Conservation (phyloP, 2,329 filamentous ascomycete species). For the Arthrobotrys megalospora region DNA sequence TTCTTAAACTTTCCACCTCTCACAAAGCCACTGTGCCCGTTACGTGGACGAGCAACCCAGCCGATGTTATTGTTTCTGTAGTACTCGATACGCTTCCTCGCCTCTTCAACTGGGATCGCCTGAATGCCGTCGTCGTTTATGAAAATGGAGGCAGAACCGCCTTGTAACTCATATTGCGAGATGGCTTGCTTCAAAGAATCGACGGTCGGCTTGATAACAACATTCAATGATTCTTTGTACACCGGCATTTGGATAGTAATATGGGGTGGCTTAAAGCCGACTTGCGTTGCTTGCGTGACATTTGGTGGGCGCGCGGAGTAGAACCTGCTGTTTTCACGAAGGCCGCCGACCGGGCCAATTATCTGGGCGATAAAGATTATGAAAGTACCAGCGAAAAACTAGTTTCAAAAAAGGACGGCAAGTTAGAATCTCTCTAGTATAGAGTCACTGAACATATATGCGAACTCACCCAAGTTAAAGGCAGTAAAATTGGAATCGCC, state of each 20-base stretch:
- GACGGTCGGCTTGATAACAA: conserved; percentile 73
- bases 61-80: conserved; percentile 56
- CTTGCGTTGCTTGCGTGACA: conserved; percentile 64
- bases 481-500: conserved; percentile 42
- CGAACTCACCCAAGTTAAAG: conserved; percentile 43
- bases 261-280: conserved; percentile 67
- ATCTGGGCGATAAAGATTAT: conserved; percentile 66
- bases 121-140: conserved; percentile 80
- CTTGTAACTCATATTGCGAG: conserved; percentile 74
- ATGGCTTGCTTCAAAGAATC: conserved; percentile 74
- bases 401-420: no score
- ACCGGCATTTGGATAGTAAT: conserved; percentile 71
- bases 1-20: conserved; percentile 79
- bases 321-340: conserved; percentile 69
- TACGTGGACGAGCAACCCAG: conserved; percentile 68
- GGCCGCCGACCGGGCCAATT: conserved; percentile 70
- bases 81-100: conserved; percentile 62
- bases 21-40: conserved; percentile 71
- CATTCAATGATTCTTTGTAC: conserved; percentile 70
- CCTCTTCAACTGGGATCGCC: conserved; percentile 70
- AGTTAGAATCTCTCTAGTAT: background rate
- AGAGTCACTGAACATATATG: background rate
- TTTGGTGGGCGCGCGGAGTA: conserved; percentile 68
- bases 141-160: conserved; percentile 78
- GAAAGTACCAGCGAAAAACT: conserved; percentile 54